Evolutionary conservation across 148 eudicot species (phyloP).

Genomic region (Silene uniflora): DNA sequence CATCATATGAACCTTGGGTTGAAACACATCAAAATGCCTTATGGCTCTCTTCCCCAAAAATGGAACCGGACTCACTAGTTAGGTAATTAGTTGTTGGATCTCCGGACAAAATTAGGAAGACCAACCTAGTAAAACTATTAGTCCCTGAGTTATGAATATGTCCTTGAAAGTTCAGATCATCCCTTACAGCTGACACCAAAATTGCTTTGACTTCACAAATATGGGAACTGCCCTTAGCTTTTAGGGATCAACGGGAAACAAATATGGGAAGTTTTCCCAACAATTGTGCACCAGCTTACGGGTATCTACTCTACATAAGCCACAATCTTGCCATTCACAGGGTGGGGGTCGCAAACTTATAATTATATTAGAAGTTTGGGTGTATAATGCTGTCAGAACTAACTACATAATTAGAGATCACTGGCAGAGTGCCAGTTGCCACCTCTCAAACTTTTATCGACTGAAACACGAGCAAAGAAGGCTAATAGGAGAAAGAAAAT

Average conservation of each 20-base stretch:
- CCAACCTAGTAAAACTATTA: too few species aligned
- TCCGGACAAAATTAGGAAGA: background rate
- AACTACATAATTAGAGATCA: background rate
- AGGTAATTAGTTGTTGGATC: background rate
- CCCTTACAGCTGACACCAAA: background rate
- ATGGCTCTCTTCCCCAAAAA: background rate
- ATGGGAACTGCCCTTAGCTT: too few species aligned
- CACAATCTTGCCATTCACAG: too few species aligned
- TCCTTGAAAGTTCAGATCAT: background rate
- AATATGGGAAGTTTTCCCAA: too few species aligned
- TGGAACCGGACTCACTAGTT: background rate
- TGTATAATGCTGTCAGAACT: too few species aligned
- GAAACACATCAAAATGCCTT: background rate
- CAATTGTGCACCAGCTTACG: too few species aligned
- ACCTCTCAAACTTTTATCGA: background rate
- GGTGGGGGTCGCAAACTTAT: too few species aligned
- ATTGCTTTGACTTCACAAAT: too few species aligned
- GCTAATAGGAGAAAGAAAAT: constrained; percentile 2
- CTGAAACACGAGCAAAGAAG: background rate
- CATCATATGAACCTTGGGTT: background rate
- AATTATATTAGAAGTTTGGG: background rate
- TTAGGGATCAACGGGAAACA: too few species aligned
- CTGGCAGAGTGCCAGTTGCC: background rate
- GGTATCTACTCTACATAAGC: too few species aligned
- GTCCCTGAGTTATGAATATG: background rate